A percentile compares a stretch with the other conserved stretches of the same genome.
These are phyloP conservation scores for Boletus pseudopeckii DNA, from an alignment of 768 basidiomycete species.

Conservation along the genomic window DNA sequence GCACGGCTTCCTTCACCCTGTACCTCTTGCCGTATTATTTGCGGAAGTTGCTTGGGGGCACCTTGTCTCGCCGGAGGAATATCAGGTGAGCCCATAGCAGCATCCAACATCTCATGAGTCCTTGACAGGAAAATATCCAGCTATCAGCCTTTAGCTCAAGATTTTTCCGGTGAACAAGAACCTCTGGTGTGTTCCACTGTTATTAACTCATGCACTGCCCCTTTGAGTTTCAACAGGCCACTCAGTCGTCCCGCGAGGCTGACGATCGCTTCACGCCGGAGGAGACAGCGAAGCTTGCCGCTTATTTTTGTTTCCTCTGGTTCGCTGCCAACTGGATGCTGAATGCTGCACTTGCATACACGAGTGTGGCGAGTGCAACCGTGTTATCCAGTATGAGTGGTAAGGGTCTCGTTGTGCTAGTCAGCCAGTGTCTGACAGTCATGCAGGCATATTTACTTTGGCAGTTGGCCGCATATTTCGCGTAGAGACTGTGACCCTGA, in stretches of 20 bases:
- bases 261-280: slow-evolving; percentile 47
- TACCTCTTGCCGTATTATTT: slow-evolving; percentile 69
- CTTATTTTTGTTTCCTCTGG: slow-evolving; percentile 85
- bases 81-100: slow-evolving; percentile 5
- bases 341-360: slow-evolving; percentile 80
- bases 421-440: background rate
- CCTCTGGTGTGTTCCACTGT: slow-evolving; percentile 15
- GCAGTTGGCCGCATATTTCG: slow-evolving; percentile 76
- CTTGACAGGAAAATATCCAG: slow-evolving; percentile 10
- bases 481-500: slow-evolving; percentile 71
- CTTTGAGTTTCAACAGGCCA: slow-evolving; percentile 7
- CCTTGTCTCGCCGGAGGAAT: slow-evolving; percentile 2
- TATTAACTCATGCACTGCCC: background rate
- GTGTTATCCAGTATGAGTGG: slow-evolving; percentile 88
- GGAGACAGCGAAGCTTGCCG: slow-evolving; percentile 79
- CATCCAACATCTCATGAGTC: background rate
- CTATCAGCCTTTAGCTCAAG: slow-evolving; percentile 26
- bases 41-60: slow-evolving; percentile 24
- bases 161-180: slow-evolving; percentile 9
- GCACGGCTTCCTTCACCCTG: slow-evolving; percentile 82
- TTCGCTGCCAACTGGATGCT: slow-evolving; percentile 92
- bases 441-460: slow-evolving; percentile 87
- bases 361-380: slow-evolving; percentile 92
- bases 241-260: slow-evolving; percentile 8
- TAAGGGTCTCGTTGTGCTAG: slow-evolving; percentile 33